Base-by-base conservation (phyloP, 805 yeast species). In the Suhomyces prunicola region DNA sequence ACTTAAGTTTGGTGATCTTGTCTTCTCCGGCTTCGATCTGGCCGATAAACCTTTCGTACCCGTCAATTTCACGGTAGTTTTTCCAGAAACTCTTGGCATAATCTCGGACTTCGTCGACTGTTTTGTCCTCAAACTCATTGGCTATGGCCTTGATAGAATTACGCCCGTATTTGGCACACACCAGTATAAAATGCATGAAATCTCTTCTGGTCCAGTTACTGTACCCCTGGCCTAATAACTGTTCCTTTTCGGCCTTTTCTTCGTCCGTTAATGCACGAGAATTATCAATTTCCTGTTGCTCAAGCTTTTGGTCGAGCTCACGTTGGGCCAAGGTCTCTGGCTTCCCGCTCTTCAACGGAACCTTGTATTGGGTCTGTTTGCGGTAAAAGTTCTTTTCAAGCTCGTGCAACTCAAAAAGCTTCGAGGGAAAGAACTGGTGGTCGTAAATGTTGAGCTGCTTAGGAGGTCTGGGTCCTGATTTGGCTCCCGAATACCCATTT, bases 11-110 rank as follows among this genome's bases (percentile, higher is more conserved):
- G 46, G 83, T 75, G 24, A 88, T 80, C 67, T 82, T 87, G 55
- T 91, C 97, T 66, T 94, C 98, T 13, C 98, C 99, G 3, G 81
- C 78, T 63, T 91, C 96, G 55, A 94, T 90, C 61, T 86, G 93
- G 17, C 80, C 75, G 50, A 92, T 71, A 68, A 87, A 90, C 57
- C 89, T 81, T 59, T 94, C 99, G 69, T 86, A 87, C 9, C 97
- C 96, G 33, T 93, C 98, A 56, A 94, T 86, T 59, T 86, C 88
- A 48, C 81, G 77, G 63, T 84, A 86, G 50, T 87, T 80, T 24
- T 78, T 63, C 99, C 98, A 94, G 68, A 94, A 94, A 8, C 80
- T 87, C 50, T 78, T 77, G 10, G 92, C 85, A 66, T 93, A 94
- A 36, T 82, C 86, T 54, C 83, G 70, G 10, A 93, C 88, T 56